These are phyloP conservation scores for Apophysomyces sp. DNA, from an alignment of 371 early-diverging fungal species.

Conservation along the genomic window DNA sequence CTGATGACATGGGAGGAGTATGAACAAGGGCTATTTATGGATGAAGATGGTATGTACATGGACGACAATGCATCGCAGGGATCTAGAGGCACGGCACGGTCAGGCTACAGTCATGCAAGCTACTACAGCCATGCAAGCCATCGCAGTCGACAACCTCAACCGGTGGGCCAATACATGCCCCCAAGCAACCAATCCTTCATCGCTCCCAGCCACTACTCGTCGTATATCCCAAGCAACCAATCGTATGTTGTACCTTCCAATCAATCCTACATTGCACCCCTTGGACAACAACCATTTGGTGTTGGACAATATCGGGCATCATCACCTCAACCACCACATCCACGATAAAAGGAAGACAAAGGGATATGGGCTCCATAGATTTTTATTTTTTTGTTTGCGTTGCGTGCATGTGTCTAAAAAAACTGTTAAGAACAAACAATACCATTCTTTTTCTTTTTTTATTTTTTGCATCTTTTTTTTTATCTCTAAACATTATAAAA, in stretches of 20 bases:
- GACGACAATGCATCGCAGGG: conserved; percentile 22
- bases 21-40: conserved; percentile 56
- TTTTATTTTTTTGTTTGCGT: not conserved
- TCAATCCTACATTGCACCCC: conserved; percentile 1
- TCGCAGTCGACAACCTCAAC: conserved; percentile 4
- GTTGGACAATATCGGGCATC: not conserved
- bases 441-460: conserved; percentile 1
- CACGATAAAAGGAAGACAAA: not conserved
- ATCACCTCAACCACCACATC: not conserved
- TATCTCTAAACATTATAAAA: too few species aligned
- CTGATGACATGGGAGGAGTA: conserved; percentile 90
- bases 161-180: conserved; percentile 10
- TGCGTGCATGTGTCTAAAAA: not conserved
- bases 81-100: conserved; percentile 18
- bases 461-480: too few species aligned
- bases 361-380: not conserved
- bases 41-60: conserved; percentile 10
- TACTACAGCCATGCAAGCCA: conserved; percentile 34
- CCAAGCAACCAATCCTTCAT: conserved; percentile 9
- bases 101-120: conserved; percentile 38
- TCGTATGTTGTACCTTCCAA: not conserved
- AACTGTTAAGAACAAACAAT: not conserved
- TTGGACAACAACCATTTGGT: conserved; percentile 5
- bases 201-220: conserved; percentile 3
- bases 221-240: conserved; percentile 1